Conservation (phyloP, 2,329 filamentous ascomycete species). For the Trichoderma atrobrunneum region DNA sequence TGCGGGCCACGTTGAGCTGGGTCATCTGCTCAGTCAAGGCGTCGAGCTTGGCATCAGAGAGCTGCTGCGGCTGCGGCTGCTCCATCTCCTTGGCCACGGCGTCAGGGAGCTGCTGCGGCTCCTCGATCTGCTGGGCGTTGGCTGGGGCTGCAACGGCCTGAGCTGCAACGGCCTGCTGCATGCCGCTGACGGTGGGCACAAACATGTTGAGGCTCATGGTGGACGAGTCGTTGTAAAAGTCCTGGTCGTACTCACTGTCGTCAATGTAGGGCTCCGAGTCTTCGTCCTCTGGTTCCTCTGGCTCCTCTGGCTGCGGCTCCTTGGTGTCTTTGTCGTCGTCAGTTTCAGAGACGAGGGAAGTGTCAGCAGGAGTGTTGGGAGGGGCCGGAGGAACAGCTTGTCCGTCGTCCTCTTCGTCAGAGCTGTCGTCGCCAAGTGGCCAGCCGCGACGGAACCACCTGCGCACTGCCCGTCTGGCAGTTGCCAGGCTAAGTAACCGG, state of each 20-base stretch:
- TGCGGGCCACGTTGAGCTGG: slow-evolving; percentile 16
- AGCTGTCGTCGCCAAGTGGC: slow-evolving; percentile 25
- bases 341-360: not conserved
- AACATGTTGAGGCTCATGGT: slow-evolving; percentile 2
- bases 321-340: not conserved
- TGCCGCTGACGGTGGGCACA: not conserved
- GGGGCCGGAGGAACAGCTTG: not conserved
- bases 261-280: not conserved
- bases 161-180: not conserved
- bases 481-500: slow-evolving; percentile 32
- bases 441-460: slow-evolving; percentile 31
- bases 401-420: not conserved
- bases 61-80: not conserved
- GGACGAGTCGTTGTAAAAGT: slow-evolving; percentile 11
- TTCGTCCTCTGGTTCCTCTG: not conserved
- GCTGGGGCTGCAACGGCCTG: no score
- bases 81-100: not conserved
- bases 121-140: slow-evolving; percentile 29
- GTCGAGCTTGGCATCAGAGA: not conserved
- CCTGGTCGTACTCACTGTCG: not conserved
- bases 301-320: not conserved
- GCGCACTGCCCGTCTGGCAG: slow-evolving; percentile 32
- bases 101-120: slow-evolving; percentile 23
- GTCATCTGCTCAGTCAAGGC: not conserved
- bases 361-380: not conserved